Evolutionary conservation across 208 protist genomes (phyloP).

Genomic region (Porcisia hertigi): DNA sequence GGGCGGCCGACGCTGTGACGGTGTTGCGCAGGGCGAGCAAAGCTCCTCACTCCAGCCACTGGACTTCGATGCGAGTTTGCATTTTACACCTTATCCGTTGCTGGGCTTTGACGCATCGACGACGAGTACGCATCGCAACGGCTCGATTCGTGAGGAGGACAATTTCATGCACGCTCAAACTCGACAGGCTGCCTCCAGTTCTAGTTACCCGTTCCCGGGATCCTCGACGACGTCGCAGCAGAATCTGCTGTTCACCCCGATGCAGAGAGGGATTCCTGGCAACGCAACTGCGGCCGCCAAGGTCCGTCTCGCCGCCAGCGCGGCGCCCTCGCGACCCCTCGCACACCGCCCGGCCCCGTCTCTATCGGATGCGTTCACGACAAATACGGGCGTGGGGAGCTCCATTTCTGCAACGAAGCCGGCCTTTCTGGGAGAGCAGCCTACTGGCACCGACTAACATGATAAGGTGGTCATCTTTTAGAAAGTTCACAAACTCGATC

Average conservation of each 20-base stretch:
- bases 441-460: neutral
- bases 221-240: constrained; percentile 23
- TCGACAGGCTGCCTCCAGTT: constrained; percentile 19
- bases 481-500: neutral
- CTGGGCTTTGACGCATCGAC: constrained; percentile 37
- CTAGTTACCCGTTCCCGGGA: constrained; percentile 5
- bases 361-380: neutral
- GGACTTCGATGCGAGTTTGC: constrained; percentile 42
- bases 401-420: neutral
- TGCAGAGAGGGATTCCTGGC: constrained; percentile 5
- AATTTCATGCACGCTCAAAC: constrained; percentile 5
- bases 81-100: constrained; percentile 37
- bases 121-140: constrained; percentile 26
- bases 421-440: neutral
- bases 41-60: constrained; percentile 20
- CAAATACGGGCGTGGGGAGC: constrained; percentile 1
- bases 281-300: constrained; percentile 4
- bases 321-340: neutral
- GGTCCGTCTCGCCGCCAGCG: constrained; percentile 11
- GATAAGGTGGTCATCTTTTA: neutral
- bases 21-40: constrained; percentile 2
- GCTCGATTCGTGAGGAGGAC: constrained; percentile 33
- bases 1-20: constrained; percentile 4
- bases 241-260: constrained; percentile 6
- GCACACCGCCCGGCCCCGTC: constrained; percentile 10